Conservation (phyloP, 2,329 filamentous ascomycete species). For the Ascochyta koolunga region DNA sequence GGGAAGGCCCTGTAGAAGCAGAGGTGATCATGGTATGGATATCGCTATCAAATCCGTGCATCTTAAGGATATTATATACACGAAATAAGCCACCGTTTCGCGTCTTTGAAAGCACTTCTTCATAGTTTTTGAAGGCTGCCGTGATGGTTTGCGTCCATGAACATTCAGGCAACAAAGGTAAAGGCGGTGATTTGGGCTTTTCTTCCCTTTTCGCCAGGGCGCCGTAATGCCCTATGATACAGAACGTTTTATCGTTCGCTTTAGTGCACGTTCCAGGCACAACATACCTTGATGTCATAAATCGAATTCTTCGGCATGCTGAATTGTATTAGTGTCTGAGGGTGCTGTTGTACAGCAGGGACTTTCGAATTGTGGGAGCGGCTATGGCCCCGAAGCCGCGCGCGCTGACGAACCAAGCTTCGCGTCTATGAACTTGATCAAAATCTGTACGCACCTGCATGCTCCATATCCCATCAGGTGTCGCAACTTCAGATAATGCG, state of each 20-base stretch:
- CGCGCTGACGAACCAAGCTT: not conserved
- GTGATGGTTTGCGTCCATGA: not conserved
- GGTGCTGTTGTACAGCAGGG: too few relatives aligned
- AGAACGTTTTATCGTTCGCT: not conserved
- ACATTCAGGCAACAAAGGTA: not conserved
- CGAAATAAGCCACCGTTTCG: not conserved
- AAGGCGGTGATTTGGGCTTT: slow-evolving; percentile 3
- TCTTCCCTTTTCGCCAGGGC: not conserved
- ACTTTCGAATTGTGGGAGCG: not conserved
- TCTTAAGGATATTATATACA: too few relatives aligned
- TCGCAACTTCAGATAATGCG: not conserved
- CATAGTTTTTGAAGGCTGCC: too few relatives aligned
- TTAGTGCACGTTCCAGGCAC: not conserved
- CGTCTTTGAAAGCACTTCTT: not conserved
- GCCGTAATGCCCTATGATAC: not conserved
- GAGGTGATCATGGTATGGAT: not conserved
- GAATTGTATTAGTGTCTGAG: too few relatives aligned
- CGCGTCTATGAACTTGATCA: not conserved
- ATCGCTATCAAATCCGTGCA: slow-evolving; percentile 2
- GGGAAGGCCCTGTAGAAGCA: not conserved
- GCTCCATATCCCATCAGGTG: not conserved
- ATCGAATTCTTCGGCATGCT: too few relatives aligned
- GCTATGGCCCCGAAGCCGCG: not conserved
- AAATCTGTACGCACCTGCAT: not conserved
- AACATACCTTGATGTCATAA: too few relatives aligned